Evolutionary conservation across 2,329 filamentous ascomycete species (phyloP).

Genomic region (Gremmenia infestans): DNA sequence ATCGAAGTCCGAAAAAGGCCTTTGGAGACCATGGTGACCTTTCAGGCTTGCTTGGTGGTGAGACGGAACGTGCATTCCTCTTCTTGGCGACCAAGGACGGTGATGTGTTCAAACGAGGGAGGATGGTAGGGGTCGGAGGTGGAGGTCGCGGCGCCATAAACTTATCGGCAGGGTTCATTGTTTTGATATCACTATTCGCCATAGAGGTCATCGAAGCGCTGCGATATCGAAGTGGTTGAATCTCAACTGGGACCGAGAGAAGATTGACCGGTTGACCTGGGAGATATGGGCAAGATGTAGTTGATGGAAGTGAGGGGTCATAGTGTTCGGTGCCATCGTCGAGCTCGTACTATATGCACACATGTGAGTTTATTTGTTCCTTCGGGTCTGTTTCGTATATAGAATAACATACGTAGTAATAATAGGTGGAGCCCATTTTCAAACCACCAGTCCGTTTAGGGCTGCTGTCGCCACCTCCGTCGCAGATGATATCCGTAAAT

Average conservation of each 20-base stretch:
- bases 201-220: slow-evolving; percentile 63
- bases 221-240: slow-evolving; percentile 50
- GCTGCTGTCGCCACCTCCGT: slow-evolving; percentile 53
- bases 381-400: slow-evolving; percentile 28
- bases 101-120: slow-evolving; percentile 41
- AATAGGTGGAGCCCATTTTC: slow-evolving; percentile 90
- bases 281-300: slow-evolving; percentile 75
- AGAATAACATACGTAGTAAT: slow-evolving; percentile 74
- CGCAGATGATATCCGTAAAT: slow-evolving; percentile 80
- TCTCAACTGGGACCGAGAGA: slow-evolving; percentile 71
- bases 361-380: slow-evolving; percentile 15
- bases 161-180: slow-evolving; percentile 73
- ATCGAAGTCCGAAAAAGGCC: slow-evolving; percentile 26
- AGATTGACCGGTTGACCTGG: slow-evolving; percentile 86
- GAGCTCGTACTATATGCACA: slow-evolving; percentile 65
- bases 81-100: slow-evolving; percentile 30
- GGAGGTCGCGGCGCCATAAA: slow-evolving; percentile 64
- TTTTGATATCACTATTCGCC: slow-evolving; percentile 56
- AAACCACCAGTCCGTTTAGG: slow-evolving; percentile 69
- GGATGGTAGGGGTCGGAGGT: slow-evolving; percentile 40
- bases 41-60: slow-evolving; percentile 23
- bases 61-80: slow-evolving; percentile 25
- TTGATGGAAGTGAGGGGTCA: slow-evolving; percentile 67
- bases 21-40: slow-evolving; percentile 27
- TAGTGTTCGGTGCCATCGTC: slow-evolving; percentile 73